These are phyloP conservation scores for Volvariella volvacea DNA, from an alignment of 1,284 basidiomycete genomes.

Conservation along the genomic window DNA sequence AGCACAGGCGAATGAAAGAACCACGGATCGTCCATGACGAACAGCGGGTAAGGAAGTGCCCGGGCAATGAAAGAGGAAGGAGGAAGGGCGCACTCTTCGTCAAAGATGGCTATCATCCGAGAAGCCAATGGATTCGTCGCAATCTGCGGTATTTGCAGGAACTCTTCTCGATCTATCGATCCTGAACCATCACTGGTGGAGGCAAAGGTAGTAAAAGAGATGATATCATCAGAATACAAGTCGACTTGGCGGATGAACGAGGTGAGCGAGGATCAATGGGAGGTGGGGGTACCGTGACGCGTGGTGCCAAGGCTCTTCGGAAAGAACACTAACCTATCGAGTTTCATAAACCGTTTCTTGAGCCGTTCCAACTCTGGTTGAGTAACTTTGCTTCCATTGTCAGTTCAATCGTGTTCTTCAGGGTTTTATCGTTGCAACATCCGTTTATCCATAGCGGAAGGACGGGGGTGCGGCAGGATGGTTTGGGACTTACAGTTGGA, in stretches of 20 bases:
- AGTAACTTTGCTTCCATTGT: slow-evolving; percentile 57
- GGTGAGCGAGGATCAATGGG: too few relatives aligned
- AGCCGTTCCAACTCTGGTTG: slow-evolving; percentile 87
- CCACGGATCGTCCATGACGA: not conserved
- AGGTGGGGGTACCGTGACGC: too few relatives aligned
- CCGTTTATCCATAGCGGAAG: not conserved
- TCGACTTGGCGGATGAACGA: too few relatives aligned
- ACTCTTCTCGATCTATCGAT: slow-evolving; percentile 97
- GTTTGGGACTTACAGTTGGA: slow-evolving; percentile 73
- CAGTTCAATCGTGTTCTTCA: too few relatives aligned
- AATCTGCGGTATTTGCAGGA: slow-evolving; percentile 97
- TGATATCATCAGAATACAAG: not conserved
- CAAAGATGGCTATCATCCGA: slow-evolving; percentile 98
- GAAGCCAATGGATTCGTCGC: slow-evolving; percentile 96
- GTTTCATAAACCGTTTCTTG: slow-evolving; percentile 99
- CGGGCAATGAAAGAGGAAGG: not conserved
- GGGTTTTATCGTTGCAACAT: too few relatives aligned
- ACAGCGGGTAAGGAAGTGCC: not conserved
- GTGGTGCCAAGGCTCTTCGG: too few relatives aligned
- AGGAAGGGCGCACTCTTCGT: slow-evolving; percentile 78
- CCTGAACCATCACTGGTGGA: slow-evolving; percentile 82
- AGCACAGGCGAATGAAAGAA: too few relatives aligned
- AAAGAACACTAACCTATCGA: slow-evolving; percentile 64
- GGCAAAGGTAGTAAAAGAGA: not conserved
- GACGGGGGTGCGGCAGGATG: not conserved